These are phyloP conservation scores for Saccharomyces hybrid DNA, from an alignment of 1,139 yeast genomes.

Conservation along the genomic window DNA sequence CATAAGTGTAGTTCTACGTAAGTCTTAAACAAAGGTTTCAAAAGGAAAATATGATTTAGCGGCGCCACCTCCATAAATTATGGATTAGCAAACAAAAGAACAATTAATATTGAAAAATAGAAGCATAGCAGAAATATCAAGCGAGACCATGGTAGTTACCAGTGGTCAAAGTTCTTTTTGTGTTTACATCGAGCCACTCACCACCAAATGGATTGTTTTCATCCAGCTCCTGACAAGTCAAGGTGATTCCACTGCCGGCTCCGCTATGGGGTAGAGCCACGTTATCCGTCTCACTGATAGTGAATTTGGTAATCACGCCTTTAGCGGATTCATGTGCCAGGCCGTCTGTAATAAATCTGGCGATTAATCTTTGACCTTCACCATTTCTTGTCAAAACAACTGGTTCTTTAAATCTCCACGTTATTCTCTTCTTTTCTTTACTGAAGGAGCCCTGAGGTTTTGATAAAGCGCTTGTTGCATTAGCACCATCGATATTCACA, in stretches of 20 bases:
- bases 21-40: no score
- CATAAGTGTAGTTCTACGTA: no score
- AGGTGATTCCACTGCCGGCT: slow-evolving; percentile 29
- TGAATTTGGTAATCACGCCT: slow-evolving; percentile 65
- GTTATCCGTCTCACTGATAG: slow-evolving; percentile 30
- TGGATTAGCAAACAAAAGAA: background rate
- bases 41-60: background rate
- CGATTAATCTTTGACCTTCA: slow-evolving; percentile 55
- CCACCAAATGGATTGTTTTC: slow-evolving; percentile 36
- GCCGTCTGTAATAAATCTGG: slow-evolving; percentile 61
- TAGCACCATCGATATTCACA: slow-evolving; percentile 49
- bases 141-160: slow-evolving; percentile 32
- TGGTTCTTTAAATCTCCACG: slow-evolving; percentile 65
- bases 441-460: slow-evolving; percentile 88
- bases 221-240: slow-evolving; percentile 30
- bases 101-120: background rate
- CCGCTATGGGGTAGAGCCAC: slow-evolving; percentile 9
- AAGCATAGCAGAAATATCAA: no score
- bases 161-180: slow-evolving; percentile 32
- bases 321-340: slow-evolving; percentile 56
- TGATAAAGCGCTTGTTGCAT: slow-evolving; percentile 65
- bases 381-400: slow-evolving; percentile 31
- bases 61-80: background rate
- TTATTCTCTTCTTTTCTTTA: slow-evolving; percentile 73
- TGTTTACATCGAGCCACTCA: slow-evolving; percentile 31